Evolutionary conservation across 2,329 filamentous ascomycete genomes (phyloP), one percentile per base, ranked within the genome.

Genomic region (Huntiella bhutanensis): DNA sequence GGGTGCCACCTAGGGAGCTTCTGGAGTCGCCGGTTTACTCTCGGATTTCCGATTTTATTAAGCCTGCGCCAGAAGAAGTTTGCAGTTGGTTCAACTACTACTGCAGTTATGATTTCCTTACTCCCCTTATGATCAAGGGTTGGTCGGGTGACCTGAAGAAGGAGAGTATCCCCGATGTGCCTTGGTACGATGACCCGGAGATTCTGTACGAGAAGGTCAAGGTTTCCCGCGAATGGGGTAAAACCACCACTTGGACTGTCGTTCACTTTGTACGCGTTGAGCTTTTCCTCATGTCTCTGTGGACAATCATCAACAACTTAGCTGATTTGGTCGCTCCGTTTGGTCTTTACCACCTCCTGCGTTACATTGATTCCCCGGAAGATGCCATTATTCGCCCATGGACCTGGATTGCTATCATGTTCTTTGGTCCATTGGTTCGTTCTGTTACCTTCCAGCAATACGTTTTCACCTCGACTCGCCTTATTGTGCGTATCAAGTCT

Each of bases 381-480:
- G 55, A 53, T 15, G 63, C 69, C n/a, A 54, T 56, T 13, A 61
- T 70, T 22, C 62, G 62, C 19, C 69, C 71, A 2, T 67, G 64
- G 59, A 53, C 71, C 40, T 75, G 71, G 71, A 57, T 76, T 6
- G 51, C 66, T 2, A 60, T 75, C 33, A 61, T 75, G 49, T 73
- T 74, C 48, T 46, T 64, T 34, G 71, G 71, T 5, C 51, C 51
- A 13, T 52, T 66, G 36, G 54, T 58, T 3, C 65, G 67, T 11
- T 70, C 72, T 2, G 52, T 73, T 38, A 56, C 62, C 46, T 71
- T 67, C 51, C 70, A 76, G 54, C 69, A 70, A 52, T 75, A 75
- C 54, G 62, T 75, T 33, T 75, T 75, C 52, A 69, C 61, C 2
- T 70, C 69, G 5, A 75, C 71, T 2, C 63, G 51, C 22, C 42